Base-by-base conservation (phyloP, 1,284 basidiomycete species). In the Coniferiporia weirii region DNA sequence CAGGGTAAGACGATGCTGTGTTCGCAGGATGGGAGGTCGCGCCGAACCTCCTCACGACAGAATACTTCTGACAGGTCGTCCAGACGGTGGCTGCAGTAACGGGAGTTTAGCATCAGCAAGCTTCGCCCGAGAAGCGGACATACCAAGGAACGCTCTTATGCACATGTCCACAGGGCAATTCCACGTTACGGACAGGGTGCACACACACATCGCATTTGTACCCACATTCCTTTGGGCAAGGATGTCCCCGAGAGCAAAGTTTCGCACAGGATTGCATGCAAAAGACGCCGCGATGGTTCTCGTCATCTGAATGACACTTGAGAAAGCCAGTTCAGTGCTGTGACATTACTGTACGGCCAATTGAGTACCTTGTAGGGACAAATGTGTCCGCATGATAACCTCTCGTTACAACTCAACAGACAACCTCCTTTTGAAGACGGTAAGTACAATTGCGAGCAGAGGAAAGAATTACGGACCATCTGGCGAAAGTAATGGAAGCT, bases 301-400 rank as follows among this genome's bases (percentile, higher is more conserved):
- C 74, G 62, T 84, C 82, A 59, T 87, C 85, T 0, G 81, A 76
- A 66, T 91, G 89, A 62, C 89, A 91, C 83, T 89, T 40, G 38
- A 27, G 27, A 40, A 40, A 40, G 9, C 15, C 2, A 2, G 54
- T 12, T 43, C 44, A 22, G 20, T 40, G 54, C 48, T 40, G 40
- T n/a, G 12, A 60, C 8, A 19, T 3, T 9, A 53, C 20, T 36
- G 54, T 59, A 49, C 8, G 7, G 45, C 3, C 0, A 27, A n/a
- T 22, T 27, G 12, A 61, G 34, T 68, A 83, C 85, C 75, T 83
- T 82, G 61, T 77, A 85, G 0, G 79, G 81, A 66, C 88, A 91
- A 3, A 75, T 69, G 64, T 91, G 89, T 1, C 88, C 89, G 65
- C 89, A 91, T n/a, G 71, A 67, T n/a, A 88, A 71, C 35, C 76